Evolutionary conservation across 1,139 yeast species (phyloP).

Genomic region (Geotrichum australiense): DNA sequence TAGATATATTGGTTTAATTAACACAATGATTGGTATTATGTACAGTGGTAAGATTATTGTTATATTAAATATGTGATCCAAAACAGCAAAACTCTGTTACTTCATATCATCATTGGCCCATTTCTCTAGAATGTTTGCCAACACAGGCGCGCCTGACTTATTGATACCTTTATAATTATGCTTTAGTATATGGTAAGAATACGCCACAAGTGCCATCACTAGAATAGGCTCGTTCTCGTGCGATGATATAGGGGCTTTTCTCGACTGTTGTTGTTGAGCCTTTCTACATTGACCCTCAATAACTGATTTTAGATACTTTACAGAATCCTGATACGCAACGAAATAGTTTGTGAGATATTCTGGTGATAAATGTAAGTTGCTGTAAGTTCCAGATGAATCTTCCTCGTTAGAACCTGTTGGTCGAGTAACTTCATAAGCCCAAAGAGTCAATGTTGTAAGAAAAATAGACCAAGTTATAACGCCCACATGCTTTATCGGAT

Average conservation of each 20-base stretch:
- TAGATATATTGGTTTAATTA: no score
- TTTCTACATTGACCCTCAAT: slow-evolving; percentile 1
- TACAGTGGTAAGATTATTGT: no score
- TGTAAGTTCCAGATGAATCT: background rate
- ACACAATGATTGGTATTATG: no score
- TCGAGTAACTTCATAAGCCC: slow-evolving; percentile 26
- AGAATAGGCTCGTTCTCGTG: background rate
- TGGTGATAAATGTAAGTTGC: background rate
- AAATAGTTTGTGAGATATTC: background rate
- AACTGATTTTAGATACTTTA: slow-evolving; percentile 1
- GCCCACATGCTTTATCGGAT: slow-evolving; percentile 25
- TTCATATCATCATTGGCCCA: no score
- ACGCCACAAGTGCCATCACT: slow-evolving; percentile 7
- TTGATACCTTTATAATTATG: slow-evolving; percentile 3
- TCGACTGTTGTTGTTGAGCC: slow-evolving; percentile 2
- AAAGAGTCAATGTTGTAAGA: slow-evolving; percentile 25
- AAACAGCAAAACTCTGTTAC: no score
- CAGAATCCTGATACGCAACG: slow-evolving; percentile 4
- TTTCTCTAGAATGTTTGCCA: slow-evolving; percentile 4
- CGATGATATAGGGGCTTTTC: background rate
- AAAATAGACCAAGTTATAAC: slow-evolving; percentile 29
- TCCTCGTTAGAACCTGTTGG: background rate
- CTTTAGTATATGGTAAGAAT: slow-evolving; percentile 4
- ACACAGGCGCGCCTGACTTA: background rate
- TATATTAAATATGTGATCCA: no score